Conservation (phyloP, 73 alveolate species). For the Diophrys sp. region DNA sequence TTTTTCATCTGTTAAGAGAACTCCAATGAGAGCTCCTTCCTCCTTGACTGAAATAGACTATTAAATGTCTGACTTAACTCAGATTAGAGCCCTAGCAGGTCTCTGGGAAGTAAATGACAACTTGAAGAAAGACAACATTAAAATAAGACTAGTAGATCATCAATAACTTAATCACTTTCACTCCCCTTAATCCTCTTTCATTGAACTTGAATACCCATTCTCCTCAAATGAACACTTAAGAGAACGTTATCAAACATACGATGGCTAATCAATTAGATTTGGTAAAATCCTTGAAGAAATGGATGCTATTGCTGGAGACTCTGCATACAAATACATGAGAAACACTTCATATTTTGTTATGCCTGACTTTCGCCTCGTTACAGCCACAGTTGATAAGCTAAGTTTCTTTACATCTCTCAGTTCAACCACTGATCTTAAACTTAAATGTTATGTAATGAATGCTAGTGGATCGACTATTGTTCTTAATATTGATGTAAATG, state of each 20-base stretch:
- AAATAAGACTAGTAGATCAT: not conserved
- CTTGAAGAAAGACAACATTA: not conserved
- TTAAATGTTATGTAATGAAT: slow-evolving; percentile 7
- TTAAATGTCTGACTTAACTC: not conserved
- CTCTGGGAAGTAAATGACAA: not conserved
- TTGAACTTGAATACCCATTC: slow-evolving; percentile 20
- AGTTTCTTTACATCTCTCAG: slow-evolving; percentile 1
- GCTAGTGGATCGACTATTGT: slow-evolving; percentile 13
- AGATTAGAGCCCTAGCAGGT: not conserved
- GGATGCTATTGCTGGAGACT: slow-evolving; percentile 20
- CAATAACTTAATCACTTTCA: not conserved
- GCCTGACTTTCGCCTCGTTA: not conserved
- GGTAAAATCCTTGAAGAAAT: slow-evolving; percentile 32
- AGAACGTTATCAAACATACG: slow-evolving; percentile 2
- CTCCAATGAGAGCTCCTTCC: no score
- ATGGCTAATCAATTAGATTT: slow-evolving; percentile 7
- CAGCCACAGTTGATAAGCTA: slow-evolving; percentile 32
- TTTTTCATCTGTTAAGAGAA: no score
- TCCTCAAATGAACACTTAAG: not conserved
- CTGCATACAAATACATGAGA: slow-evolving; percentile 23
- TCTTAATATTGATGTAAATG: slow-evolving; percentile 12
- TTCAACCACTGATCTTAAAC: slow-evolving; percentile 1
- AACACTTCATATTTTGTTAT: not conserved
- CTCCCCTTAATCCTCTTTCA: slow-evolving; percentile 30
- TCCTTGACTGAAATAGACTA: no score